A percentile compares a stretch with the other conserved stretches of the same genome.
These are phyloP conservation scores for Streptanthus diversifolius DNA, from an alignment of 345 rosid genomes.

Conservation along the genomic window DNA sequence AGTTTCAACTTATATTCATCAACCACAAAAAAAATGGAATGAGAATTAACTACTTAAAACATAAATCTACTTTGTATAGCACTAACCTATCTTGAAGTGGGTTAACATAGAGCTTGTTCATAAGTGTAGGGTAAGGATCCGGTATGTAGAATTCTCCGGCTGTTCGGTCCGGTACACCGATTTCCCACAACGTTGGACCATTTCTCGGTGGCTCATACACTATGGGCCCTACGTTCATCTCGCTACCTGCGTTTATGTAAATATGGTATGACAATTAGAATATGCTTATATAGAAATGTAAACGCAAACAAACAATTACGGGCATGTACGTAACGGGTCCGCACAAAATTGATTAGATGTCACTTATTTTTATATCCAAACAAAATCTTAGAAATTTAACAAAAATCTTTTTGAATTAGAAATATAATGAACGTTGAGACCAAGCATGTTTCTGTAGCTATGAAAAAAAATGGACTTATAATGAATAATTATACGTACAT, in stretches of 20 bases:
- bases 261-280: not conserved
- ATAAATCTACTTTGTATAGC: too few species aligned
- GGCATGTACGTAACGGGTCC: too few species aligned
- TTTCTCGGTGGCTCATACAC: conserved; percentile 66
- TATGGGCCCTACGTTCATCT: conserved; percentile 41
- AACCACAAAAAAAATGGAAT: too few species aligned
- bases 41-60: too few species aligned
- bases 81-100: conserved; percentile 44
- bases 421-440: not conserved
- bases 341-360: not conserved
- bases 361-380: not conserved
- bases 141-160: conserved; percentile 82
- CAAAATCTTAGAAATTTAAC: not conserved
- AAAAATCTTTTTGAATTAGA: not conserved
- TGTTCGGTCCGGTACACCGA: conserved; percentile 68
- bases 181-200: conserved; percentile 88
- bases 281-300: not conserved
- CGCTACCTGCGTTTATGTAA: conserved; percentile 36
- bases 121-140: conserved; percentile 54
- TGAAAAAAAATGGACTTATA: not conserved
- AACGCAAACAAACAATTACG: not conserved
- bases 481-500: not conserved
- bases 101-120: conserved; percentile 43
- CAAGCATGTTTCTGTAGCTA: conserved; percentile 10
- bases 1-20: too few species aligned